Conservation (phyloP, 2,329 filamentous ascomycete species). For the Apiospora pterosperma region DNA sequence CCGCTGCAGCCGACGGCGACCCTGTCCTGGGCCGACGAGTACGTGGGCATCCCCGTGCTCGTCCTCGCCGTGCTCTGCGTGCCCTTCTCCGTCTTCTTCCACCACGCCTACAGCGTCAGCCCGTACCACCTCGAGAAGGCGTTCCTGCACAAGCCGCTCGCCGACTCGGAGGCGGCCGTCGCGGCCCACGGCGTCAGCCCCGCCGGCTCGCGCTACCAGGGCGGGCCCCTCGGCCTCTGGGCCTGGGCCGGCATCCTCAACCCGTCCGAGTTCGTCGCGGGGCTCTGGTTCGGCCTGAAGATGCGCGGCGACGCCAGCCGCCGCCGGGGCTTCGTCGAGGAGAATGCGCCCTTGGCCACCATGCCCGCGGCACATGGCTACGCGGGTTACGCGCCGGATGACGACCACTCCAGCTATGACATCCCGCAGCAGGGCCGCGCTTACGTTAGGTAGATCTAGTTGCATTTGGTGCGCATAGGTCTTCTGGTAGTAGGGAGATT, state of each 20-base stretch:
- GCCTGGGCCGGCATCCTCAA: slow-evolving; percentile 6
- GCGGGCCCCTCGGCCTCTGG: slow-evolving; percentile 6
- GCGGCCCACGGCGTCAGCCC: neutral
- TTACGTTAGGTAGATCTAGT: neutral
- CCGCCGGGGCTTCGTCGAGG: neutral
- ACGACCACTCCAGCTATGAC: neutral
- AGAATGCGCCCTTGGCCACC: neutral
- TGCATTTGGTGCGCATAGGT: too few relatives aligned
- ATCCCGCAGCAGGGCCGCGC: neutral
- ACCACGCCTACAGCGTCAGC: slow-evolving; percentile 19
- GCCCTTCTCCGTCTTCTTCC: slow-evolving; percentile 20
- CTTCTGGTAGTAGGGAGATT: too few relatives aligned
- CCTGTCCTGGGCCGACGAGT: slow-evolving; percentile 15
- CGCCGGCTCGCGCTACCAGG: slow-evolving; percentile 5
- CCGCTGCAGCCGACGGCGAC: slow-evolving; percentile 11
- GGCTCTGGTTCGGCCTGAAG: slow-evolving; percentile 2
- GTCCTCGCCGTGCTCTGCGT: slow-evolving; percentile 15
- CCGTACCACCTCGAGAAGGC: slow-evolving; percentile 12
- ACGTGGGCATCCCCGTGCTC: slow-evolving; percentile 18
- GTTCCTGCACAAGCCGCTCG: neutral
- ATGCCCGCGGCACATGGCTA: neutral
- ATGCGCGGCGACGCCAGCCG: neutral
- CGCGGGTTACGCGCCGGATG: neutral
- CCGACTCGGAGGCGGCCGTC: neutral
- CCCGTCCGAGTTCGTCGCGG: slow-evolving; percentile 8